Base-by-base conservation (phyloP, 2,329 filamentous ascomycete genomes). In the Balansia obtecta region DNA sequence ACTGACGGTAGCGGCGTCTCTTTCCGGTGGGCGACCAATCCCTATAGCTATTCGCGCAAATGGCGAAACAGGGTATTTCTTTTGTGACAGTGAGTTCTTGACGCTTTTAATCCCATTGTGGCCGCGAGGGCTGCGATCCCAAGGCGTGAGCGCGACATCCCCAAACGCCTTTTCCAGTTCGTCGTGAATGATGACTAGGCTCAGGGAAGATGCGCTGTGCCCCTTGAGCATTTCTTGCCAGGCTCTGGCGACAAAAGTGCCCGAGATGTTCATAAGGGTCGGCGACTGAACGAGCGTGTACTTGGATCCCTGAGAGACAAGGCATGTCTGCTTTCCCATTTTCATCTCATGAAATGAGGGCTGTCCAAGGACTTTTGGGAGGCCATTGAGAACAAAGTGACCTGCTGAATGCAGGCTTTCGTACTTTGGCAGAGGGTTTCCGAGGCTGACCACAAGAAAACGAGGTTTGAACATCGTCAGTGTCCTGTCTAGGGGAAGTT, bases 331-430 rank as follows among this genome's bases (percentile, higher is more conserved):
- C 34, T 77, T 72, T 49, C 76, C 77, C 72, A 61, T 70, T 62
- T 48, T 68, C 49, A 60, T 65, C 56, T 63, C 70, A 20, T 60
- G 61, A 59, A 85, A 82, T 0, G 67, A 50, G 0, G 80, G 71
- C 55, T 79, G 71, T 2, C 56, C 53, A 4, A 68, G 58, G 13
- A 63, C 58, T 15, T 68, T 71, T 18, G 75, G 72, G 9, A 91
- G 68, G 2, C 76, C 71, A 49, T 77, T 71, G 56, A 95, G 78
- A 44, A 88, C 78, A 50, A 82, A 78, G 70, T 97, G 91, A 11
- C 90, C 93, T 13, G 89, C 88, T 22, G 83, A 90, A 69, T 97
- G 93, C 8, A 91, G 81, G 18, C 87, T 94, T 55, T 84, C 76
- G 56, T 79, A 77, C 66, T 91, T 90, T 2, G 80, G 71, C 7